Evolutionary conservation across 2,329 filamentous ascomycete species (phyloP), one percentile per base, ranked within the genome.

Genomic region (Colletotrichum liriopes): DNA sequence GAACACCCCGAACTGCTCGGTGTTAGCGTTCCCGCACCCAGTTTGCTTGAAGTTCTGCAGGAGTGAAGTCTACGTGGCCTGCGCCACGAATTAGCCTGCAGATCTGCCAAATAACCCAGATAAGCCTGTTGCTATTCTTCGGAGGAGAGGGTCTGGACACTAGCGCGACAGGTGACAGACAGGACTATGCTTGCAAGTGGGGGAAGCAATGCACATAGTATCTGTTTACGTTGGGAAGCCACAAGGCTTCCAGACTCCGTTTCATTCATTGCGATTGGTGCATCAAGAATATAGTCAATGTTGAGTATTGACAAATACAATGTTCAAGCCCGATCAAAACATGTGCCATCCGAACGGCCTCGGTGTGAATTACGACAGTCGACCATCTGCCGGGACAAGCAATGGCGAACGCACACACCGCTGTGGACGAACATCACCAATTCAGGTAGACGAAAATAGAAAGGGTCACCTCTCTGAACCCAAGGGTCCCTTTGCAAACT

Each of bases 331-430:
- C 26, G 20, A 41, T 20, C 32, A 52, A 29, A 23, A 29, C 37
- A 55, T 23, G n/a, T 72, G 65, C 45, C 69, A 72, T 69, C 69
- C 35, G 58, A 64, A 69, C 29, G 51, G 32, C 18, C n/a, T 12
- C 39, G 37, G 32, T 26, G 26, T 23, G 45, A 23, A 41, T 41
- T 8, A 29, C 58, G 23, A 29, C 26, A 39, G 23, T 18, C 49
- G 51, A 35, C 51, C 18, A 26, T 35, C 52, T 23, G 20, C 23
- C 4, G 32, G 59, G 43, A 1, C 3, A 16, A 23, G n/a, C 18
- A 54, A n/a, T 23, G 5, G 45, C 29, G 45, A 63, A 49, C 37
- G 37, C 65, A 54, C 45, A 51, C 18, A 41, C 52, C 37, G 23
- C 29, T 26, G 29, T 5, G 8, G 23, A n/a, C 51, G n/a, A 52